Conservation (phyloP, 495 filamentous ascomycete species). For the Aspergillus sclerotiicarbonarius region DNA sequence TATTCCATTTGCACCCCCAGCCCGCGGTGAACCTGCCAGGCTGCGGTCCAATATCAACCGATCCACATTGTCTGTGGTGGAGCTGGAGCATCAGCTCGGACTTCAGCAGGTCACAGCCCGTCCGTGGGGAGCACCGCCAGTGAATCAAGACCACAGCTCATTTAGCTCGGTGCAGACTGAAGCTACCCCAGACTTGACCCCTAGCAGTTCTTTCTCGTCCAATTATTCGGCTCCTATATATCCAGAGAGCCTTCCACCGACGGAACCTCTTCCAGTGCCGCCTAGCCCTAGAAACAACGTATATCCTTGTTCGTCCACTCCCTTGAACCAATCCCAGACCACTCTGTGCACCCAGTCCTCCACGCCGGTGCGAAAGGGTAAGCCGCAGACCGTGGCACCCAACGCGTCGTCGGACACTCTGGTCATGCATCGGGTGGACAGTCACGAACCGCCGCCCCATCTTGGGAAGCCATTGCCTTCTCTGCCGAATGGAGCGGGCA, state of each 20-base stretch:
- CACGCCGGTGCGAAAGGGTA: conserved; percentile 28
- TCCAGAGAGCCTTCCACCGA: conserved; percentile 30
- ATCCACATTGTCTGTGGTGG: conserved; percentile 37
- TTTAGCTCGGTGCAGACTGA: conserved; percentile 41
- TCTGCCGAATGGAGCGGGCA: conserved; percentile 29
- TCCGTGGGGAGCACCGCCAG: conserved; percentile 22
- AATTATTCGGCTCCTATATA: conserved; percentile 35
- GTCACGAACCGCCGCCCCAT: conserved; percentile 28
- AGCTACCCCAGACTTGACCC: conserved; percentile 41
- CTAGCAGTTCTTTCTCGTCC: conserved; percentile 48
- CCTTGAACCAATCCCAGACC: conserved; percentile 33
- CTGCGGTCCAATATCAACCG: conserved; percentile 25
- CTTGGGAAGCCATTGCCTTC: conserved; percentile 39
- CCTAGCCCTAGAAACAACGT: conserved; percentile 20
- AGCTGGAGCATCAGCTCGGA: conserved; percentile 35
- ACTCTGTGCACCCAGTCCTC: conserved; percentile 28
- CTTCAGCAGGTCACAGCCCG: conserved; percentile 32
- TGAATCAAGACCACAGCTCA: conserved; percentile 35
- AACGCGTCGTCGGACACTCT: conserved; percentile 33
- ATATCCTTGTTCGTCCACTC: conserved; percentile 35
- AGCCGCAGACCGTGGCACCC: conserved; percentile 14
- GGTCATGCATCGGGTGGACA: conserved; percentile 35
- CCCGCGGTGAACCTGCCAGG: conserved; percentile 16
- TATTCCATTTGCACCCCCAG: conserved; percentile 6
- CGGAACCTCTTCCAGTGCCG: conserved; percentile 32